phyloP scores from a whole-genome alignment of 73 alveolate genomes.

The Loxodes magnus region DNA sequence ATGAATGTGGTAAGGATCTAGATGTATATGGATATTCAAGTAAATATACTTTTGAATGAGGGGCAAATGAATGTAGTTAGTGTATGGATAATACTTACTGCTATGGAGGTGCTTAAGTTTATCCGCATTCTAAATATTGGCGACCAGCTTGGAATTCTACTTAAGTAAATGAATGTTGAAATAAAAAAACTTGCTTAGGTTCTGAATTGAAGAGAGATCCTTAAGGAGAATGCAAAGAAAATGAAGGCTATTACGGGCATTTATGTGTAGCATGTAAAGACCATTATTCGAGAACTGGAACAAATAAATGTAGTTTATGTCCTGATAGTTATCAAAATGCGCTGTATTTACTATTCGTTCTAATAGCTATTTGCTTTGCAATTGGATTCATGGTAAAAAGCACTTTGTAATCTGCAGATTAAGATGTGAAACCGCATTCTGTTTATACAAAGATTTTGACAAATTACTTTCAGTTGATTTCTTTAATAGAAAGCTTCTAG shows the following conservation, averaged over 20 bases:
- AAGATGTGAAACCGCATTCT: constrained; percentile 1
- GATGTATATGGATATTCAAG: too few relatives aligned
- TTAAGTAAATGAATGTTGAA: too few relatives aligned
- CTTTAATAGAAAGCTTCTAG: constrained; percentile 30
- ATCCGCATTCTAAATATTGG: too few relatives aligned
- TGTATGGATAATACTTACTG: too few relatives aligned
- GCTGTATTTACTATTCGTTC: not conserved
- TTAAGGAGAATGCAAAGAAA: too few relatives aligned
- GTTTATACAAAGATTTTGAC: constrained; percentile 38
- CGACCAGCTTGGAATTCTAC: too few relatives aligned
- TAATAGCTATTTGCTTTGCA: not conserved
- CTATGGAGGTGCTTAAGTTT: too few relatives aligned
- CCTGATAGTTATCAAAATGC: not conserved
- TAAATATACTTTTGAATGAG: too few relatives aligned
- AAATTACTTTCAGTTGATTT: constrained; percentile 33
- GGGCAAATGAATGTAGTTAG: too few relatives aligned
- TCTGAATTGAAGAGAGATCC: too few relatives aligned
- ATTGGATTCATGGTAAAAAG: not conserved
- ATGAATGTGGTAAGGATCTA: too few relatives aligned
- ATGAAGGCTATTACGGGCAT: not conserved
- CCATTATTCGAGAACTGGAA: not conserved
- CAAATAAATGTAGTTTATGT: not conserved
- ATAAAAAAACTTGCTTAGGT: too few relatives aligned
- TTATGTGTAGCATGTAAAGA: not conserved
- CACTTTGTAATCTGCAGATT: not conserved